These are phyloP conservation scores for Dactylellina haptotyla DNA, from an alignment of 2,329 filamentous ascomycete genomes.

Conservation along the genomic window DNA sequence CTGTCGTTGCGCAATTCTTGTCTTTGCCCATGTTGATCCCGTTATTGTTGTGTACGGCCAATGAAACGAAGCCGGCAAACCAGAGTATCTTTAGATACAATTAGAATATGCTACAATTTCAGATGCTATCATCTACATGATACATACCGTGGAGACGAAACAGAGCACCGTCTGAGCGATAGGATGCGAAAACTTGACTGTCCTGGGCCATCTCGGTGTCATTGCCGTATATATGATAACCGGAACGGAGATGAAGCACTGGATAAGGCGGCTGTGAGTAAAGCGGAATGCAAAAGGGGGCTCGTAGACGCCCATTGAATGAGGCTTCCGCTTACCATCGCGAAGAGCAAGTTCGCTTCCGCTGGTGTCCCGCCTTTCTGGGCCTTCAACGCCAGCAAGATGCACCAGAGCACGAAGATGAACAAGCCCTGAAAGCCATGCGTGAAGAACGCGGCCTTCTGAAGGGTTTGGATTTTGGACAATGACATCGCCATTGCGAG, in stretches of 20 bases:
- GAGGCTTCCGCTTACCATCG: conserved; percentile 25
- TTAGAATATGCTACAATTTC: neutral
- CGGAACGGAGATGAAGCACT: conserved; percentile 74
- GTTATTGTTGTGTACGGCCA: conserved; percentile 71
- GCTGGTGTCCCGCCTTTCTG: conserved; percentile 38
- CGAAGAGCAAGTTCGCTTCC: conserved; percentile 44
- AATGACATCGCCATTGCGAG: conserved; percentile 43
- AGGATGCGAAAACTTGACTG: conserved; percentile 71
- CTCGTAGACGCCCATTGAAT: neutral
- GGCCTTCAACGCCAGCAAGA: conserved; percentile 43
- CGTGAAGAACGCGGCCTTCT: conserved; percentile 48
- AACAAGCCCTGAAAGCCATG: conserved; percentile 49
- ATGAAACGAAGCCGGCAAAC: conserved; percentile 74
- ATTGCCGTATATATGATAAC: conserved; percentile 74
- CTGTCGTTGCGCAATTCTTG: conserved; percentile 44
- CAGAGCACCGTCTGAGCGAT: conserved; percentile 70
- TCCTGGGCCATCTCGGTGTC: conserved; percentile 72
- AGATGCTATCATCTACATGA: neutral
- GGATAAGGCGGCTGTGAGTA: neutral
- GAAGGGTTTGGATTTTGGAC: conserved; percentile 36
- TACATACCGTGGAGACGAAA: conserved; percentile 43
- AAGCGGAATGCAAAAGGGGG: too few relatives aligned
- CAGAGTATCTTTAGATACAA: conserved; percentile 65
- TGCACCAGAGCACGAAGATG: conserved; percentile 38
- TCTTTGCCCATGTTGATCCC: conserved; percentile 55